Evolutionary conservation across 169 alveolate species (phyloP), one percentile per base, ranked within the genome.

Genomic region (Cryptosporidium meleagridis): DNA sequence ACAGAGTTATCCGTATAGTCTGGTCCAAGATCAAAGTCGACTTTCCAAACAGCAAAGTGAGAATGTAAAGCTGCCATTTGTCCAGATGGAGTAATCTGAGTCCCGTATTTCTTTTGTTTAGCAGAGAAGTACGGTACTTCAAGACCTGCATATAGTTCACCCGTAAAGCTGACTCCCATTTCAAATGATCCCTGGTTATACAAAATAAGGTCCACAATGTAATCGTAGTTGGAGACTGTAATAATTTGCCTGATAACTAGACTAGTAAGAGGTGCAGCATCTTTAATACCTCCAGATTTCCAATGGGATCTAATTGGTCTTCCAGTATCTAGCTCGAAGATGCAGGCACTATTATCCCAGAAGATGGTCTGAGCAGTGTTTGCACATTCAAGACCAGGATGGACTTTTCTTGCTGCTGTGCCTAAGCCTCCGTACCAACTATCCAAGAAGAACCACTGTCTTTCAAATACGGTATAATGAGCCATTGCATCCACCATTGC

Each of bases 401-500:
- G 94, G 62, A 92, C 91, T 3, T 80, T 84, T 10, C 95, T 71
- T 7, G 94, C 93, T 10, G 95, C 95, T 7, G 94, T 72, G 10
- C 95, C 95, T 65, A 92, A 71, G 4, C 95, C 95, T 26, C 95
- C 95, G 48, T 91, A 92, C 95, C 95, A 92, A 33, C 92, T 75
- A 41, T 92, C 95, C 70, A 92, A 51, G 72, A 92, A 92, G 68
- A 70, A 92, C 94, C 94, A 92, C 59, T 91, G 85, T 61, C 93
- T 73, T 69, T 92, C 95, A 33, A 92, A 86, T 10, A 92, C 94
- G 29, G 93, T 91, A 61, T 92, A 92, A 52, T 92, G 95, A 26
- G 95, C 95, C 75, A 92, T 70, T 35, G 95, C 95, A 58, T 92
- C 95, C 70, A 71, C 80, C 92, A 92, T 69, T 21, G 93, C 93